Percentiles rank a stretch among this genome's conserved stretches.
Evolutionary conservation across 2,329 filamentous ascomycete genomes (phyloP).

Genomic region (Coniochaeta pulveracea): DNA sequence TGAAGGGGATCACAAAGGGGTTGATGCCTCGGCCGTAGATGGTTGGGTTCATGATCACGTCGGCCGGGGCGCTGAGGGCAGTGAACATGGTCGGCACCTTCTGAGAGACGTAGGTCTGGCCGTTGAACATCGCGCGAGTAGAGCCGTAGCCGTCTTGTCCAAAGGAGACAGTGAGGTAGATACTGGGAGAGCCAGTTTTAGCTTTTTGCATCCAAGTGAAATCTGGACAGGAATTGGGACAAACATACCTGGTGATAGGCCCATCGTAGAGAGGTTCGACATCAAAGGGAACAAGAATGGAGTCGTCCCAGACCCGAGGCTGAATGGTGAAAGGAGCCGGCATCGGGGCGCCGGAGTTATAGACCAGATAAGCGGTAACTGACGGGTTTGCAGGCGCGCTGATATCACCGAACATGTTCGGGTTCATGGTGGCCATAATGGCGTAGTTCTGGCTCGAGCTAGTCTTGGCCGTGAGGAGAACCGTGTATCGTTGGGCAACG

Average conservation of each 20-base stretch:
- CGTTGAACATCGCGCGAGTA: constrained; percentile 53
- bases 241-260: no score
- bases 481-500: constrained; percentile 53
- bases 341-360: constrained; percentile 32
- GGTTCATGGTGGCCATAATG: constrained; percentile 58
- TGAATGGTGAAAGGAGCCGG: constrained; percentile 42
- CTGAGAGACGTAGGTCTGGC: constrained; percentile 60
- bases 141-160: constrained; percentile 6
- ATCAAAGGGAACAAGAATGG: neutral
- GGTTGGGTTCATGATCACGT: constrained; percentile 42
- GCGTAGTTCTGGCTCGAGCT: constrained; percentile 51
- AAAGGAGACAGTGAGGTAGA: constrained; percentile 3
- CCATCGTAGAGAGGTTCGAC: neutral
- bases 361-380: constrained; percentile 49
- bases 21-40: constrained; percentile 57
- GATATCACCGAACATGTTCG: constrained; percentile 50
- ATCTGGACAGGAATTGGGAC: no score
- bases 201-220: no score
- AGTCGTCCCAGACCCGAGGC: constrained; percentile 34
- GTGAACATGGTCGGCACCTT: constrained; percentile 74
- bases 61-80: constrained; percentile 45
- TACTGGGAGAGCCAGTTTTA: no score
- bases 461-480: constrained; percentile 52
- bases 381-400: neutral
- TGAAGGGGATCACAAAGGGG: constrained; percentile 53